A percentile compares a stretch with the other conserved stretches of the same genome.
These are phyloP conservation scores for Trapa bicornis DNA, from an alignment of 345 rosid species.

Conservation along the genomic window DNA sequence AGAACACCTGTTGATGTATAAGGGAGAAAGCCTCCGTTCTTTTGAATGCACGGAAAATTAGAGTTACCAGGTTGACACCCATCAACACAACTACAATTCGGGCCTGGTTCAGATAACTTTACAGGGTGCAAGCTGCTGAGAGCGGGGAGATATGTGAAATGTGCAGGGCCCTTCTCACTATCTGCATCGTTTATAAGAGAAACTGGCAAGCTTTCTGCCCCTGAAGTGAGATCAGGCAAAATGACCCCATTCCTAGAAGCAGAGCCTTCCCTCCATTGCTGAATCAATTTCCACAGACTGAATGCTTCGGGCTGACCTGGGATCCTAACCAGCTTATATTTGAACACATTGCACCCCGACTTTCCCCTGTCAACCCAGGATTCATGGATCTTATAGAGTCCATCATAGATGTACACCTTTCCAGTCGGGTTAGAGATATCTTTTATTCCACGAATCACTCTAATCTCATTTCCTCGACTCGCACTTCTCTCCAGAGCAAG, in stretches of 20 bases:
- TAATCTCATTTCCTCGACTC: slow-evolving; percentile 47
- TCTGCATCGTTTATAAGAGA: slow-evolving; percentile 75
- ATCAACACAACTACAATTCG: slow-evolving; percentile 23
- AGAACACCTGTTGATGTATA: slow-evolving; percentile 50
- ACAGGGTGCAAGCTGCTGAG: slow-evolving; percentile 35
- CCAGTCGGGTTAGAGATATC: slow-evolving; percentile 29
- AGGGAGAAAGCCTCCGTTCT: slow-evolving; percentile 58
- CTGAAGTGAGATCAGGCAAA: slow-evolving; percentile 70
- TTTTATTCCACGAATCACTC: slow-evolving; percentile 64
- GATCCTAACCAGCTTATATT: slow-evolving; percentile 49
- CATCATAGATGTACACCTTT: slow-evolving; percentile 64
- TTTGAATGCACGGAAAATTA: slow-evolving; percentile 56
- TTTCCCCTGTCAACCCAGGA: slow-evolving; percentile 71
- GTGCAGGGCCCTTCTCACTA: slow-evolving; percentile 64
- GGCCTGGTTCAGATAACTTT: slow-evolving; percentile 16
- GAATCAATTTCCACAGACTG: slow-evolving; percentile 50
- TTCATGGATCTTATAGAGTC: slow-evolving; percentile 52
- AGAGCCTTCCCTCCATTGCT: slow-evolving; percentile 46
- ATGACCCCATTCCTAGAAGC: slow-evolving; percentile 44
- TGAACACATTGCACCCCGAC: slow-evolving; percentile 60
- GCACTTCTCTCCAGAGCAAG: slow-evolving; percentile 71
- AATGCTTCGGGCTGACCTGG: slow-evolving; percentile 64
- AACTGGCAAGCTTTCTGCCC: slow-evolving; percentile 54
- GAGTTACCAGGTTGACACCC: slow-evolving; percentile 52
- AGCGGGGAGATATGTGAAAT: slow-evolving; percentile 45